A percentile compares a stretch with the other conserved stretches of the same genome.
These are phyloP conservation scores for Rhododendron molle DNA, from an alignment of 148 eudicot species.

Conservation along the genomic window DNA sequence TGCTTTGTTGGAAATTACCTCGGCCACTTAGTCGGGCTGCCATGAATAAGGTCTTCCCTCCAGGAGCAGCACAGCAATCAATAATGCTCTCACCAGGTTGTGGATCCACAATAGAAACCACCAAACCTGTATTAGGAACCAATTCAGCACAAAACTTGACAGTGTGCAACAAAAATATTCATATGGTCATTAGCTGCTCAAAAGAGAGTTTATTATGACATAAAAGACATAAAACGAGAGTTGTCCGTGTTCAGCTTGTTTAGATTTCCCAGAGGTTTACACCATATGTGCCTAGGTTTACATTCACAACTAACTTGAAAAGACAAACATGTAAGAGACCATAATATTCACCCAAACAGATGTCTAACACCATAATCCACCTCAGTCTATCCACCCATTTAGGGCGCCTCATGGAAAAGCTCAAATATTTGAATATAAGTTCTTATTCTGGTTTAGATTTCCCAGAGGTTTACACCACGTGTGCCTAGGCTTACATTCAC, in stretches of 20 bases:
- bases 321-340: not conserved
- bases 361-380: not conserved
- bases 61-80: conserved; percentile 99
- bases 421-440: not conserved
- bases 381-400: not conserved
- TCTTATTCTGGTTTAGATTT: not conserved
- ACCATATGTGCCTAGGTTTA: not conserved
- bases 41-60: conserved; percentile 94
- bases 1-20: conserved; percentile 34
- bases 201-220: not conserved
- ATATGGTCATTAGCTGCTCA: not conserved
- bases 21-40: conserved; percentile 71
- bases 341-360: not conserved
- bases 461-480: not conserved
- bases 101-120: conserved; percentile 84
- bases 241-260: not conserved
- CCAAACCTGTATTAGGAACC: conserved; percentile 47
- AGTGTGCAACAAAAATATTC: not conserved
- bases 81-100: conserved; percentile 74
- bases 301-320: not conserved
- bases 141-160: conserved; percentile 2
- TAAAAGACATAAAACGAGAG: not conserved
- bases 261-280: not conserved
- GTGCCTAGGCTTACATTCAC: not conserved
- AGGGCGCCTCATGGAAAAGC: not conserved